Evolutionary conservation across 257 asterid species (phyloP), one percentile per base, ranked within the genome.

Genomic region (Parsonsia alboflavescens): DNA sequence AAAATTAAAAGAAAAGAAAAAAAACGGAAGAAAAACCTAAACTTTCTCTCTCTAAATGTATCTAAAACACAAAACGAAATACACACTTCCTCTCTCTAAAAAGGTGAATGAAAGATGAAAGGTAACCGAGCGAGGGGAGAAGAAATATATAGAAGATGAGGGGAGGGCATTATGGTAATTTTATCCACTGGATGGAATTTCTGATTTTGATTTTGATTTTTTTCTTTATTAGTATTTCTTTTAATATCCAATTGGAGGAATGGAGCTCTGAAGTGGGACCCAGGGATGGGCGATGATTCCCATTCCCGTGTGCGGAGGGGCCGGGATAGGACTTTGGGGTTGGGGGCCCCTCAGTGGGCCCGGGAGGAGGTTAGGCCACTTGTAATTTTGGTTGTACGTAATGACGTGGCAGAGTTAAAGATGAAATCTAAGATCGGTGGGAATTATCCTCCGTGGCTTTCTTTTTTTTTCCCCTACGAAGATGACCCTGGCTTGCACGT

Each of bases 81-180:
- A 36, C 49, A 36, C 49, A 66, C 57, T 49, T 30, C 75, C 78
- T 77, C 80, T 80, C 79, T 77, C 72, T 45, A 66, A 52, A 66
- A 66, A 28, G n/a, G 56, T 58, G 69, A 33, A 41, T 7, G 61
- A 73, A 68, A 74, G 77, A 78, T 73, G 78, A 76, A 71, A 80
- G 72, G 26, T 2, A 1, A 17, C 2, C n/a, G 10, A 2, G 68
- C 53, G 77, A 69, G 75, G 75, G 28, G 67, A 44, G 10, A 62
- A 70, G 64, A 54, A 63, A 79, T 92, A 86, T 87, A 90, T 88
- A 92, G 89, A 66, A 24, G 46, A 71, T 75, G n/a, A 48, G 10
- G 0, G 10, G 68, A 57, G 92, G 93, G 78, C 22, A 19, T 0
- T 71, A 57, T 19, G 7, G 96, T 88, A 68, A 84, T 71, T 86